Conservation (phyloP, 768 basidiomycete species). For the Paxillus rubicundulus region DNA sequence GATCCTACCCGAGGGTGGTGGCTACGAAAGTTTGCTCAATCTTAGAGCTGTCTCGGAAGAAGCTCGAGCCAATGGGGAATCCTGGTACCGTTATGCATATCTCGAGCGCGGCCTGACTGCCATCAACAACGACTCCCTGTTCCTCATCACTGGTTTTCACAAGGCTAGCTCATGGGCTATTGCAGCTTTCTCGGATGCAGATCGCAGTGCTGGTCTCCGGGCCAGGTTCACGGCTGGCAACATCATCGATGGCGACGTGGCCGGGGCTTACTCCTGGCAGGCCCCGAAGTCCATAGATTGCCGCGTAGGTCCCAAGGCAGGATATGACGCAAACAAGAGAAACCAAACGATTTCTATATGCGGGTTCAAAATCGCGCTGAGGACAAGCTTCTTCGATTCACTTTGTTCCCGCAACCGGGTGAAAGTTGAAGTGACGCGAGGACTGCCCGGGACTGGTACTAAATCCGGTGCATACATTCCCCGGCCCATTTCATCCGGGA, state of each 20-base stretch:
- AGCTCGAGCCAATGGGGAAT: constrained; percentile 11
- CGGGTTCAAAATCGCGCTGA: background rate
- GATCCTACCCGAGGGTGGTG: constrained; percentile 27
- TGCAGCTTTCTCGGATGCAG: constrained; percentile 7
- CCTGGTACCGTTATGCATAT: constrained; percentile 26
- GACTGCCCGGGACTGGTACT: too few species aligned
- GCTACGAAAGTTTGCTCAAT: background rate
- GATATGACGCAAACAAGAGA: background rate
- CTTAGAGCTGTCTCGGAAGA: constrained; percentile 13
- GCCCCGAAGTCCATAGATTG: background rate
- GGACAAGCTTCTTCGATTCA: background rate
- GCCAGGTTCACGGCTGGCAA: background rate
- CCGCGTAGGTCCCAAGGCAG: background rate
- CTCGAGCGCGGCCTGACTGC: background rate
- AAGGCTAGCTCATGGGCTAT: constrained; percentile 27
- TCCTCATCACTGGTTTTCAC: constrained; percentile 28
- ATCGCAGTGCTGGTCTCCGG: too few species aligned
- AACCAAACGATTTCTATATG: background rate
- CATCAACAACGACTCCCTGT: constrained; percentile 11
- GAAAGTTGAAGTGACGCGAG: background rate
- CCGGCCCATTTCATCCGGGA: too few species aligned
- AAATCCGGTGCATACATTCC: too few species aligned
- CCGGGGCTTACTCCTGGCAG: background rate
- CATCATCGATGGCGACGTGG: background rate
- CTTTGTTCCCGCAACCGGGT: background rate